Evolutionary conservation across 306 rosid species (phyloP), one percentile per base, ranked within the genome.

Genomic region (Castanopsis chinensis): DNA sequence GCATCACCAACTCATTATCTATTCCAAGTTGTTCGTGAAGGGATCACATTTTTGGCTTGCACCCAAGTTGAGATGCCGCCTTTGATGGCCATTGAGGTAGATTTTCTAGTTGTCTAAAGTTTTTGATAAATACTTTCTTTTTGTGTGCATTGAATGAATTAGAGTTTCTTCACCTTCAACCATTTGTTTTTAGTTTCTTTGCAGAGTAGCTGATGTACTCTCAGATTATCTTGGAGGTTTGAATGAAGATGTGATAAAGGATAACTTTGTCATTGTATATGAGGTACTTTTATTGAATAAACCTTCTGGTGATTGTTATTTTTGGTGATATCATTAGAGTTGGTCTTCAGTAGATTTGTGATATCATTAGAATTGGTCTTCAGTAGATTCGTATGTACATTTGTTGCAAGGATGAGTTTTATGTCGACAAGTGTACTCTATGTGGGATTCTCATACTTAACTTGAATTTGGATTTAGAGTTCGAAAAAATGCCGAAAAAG

Each of bases 1-100:
- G 96, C 99, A 82, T 92, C 99, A 23, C 99, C 99, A 1, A 95
- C 99, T 0, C 98, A 95, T 84, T 95, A 95, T 86, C 90, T 95
- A 64, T 95, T 95, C 89, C 97, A 95, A 90, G 82, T 95, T 85
- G 78, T 85, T 78, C 94, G 98, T 0, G 94, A 90, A 57, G 99
- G 99, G 74, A 89, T 95, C 81, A 95, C 98, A 3, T 93, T 93
- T 89, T 86, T 95, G 85, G 99, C 99, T 3, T 91, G 99, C 87
- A 87, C 94, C 20, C 99, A 95, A 87, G 98, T 90, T 80, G 99
- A 95, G 79, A 95, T 95, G 99, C 94, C 98, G 5, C 99, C 99
- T 73, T 74, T 95, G 82, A 91, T 95, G 99, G 99, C 90, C 57
- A 92, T 90, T 82, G 98, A 95, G 94, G 99, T 95, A 69, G 83